Base-by-base conservation (phyloP, 2,329 filamentous ascomycete genomes). In the Cladosporium sphaerospermum region DNA sequence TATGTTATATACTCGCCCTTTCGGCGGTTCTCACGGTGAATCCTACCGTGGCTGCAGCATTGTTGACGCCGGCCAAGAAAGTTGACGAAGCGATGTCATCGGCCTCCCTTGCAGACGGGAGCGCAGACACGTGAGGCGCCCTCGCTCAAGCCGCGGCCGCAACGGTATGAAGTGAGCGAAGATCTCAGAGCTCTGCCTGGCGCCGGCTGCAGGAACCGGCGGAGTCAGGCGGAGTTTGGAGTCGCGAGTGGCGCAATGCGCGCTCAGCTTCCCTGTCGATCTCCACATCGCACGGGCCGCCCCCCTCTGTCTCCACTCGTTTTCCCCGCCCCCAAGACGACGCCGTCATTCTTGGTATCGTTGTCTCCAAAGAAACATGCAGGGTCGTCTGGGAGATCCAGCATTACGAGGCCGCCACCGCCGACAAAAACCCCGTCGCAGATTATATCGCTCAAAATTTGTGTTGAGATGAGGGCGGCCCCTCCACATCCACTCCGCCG, bases 41-140 rank as follows among this genome's bases (percentile, higher is more conserved):
- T 44, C 32, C 13, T 1, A 42, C 11, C 37, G 10, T 43, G 47
- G 47, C 37, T 51, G 40, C 48, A 36, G 48, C 48, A 51, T 51
- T 51, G 40, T 51, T 51, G 48, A 51, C 48, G 48, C 31, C 8
- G 48, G 48, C 48, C 48, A 51, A 51, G 48, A 28, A 36, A 16
- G 8, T 9, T 39, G 33, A 13, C 40, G 40, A 28, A 41, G 46
- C 46, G 32, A 49, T 49, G 46, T 49, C 46, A 49, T 49, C 28
- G 40, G 42, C 16, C 40, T 39, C n/a, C 16, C 31, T 51, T 41
- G 47, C 39, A 34, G 40, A 13, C 18, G 32, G 10, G 31, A 44
- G 19, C 11, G 19, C 13, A n/a, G 40, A 51, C 48, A 51, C 48
- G 48, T 44, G 48, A 51, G 23, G 13, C n/a, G 16, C n/a, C 9